phyloP scores from a whole-genome alignment of 192 early-diverging fungal genomes.

The Backusella psychrophila region DNA sequence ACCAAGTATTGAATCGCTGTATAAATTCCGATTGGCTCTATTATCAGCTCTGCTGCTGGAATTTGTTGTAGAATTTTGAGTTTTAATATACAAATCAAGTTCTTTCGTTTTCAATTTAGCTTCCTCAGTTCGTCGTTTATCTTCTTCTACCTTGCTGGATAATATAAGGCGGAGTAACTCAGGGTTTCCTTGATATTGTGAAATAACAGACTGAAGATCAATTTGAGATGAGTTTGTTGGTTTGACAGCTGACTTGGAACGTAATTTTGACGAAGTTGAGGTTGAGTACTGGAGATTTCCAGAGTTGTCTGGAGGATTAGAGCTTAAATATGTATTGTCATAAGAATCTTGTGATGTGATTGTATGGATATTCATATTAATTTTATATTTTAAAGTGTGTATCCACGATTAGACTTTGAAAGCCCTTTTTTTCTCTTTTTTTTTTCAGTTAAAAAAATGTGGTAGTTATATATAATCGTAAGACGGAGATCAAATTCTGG shows the following conservation, averaged over 20 bases:
- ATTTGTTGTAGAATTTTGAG: slow-evolving; percentile 16
- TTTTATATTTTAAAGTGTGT: neutral
- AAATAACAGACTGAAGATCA: slow-evolving; percentile 50
- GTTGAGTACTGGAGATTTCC: neutral
- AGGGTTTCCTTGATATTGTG: slow-evolving; percentile 45
- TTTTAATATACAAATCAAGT: slow-evolving; percentile 44
- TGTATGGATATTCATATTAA: slow-evolving; percentile 5
- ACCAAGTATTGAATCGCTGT: neutral
- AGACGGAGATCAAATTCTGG: slow-evolving; percentile 7
- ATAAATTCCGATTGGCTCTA: neutral
- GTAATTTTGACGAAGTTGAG: neutral
- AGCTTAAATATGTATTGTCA: slow-evolving; percentile 5
- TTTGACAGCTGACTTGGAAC: slow-evolving; percentile 10
- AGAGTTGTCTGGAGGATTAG: neutral
- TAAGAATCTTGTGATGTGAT: slow-evolving; percentile 8
- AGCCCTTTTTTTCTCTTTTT: neutral
- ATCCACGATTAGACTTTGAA: neutral
- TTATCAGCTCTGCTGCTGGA: neutral
- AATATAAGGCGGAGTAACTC: slow-evolving; percentile 55
- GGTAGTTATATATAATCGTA: neutral
- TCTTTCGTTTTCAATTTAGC: slow-evolving; percentile 48
- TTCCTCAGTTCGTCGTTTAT: slow-evolving; percentile 55
- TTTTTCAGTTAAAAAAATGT: neutral
- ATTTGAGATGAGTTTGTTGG: neutral
- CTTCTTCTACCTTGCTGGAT: slow-evolving; percentile 54